Base-by-base conservation (phyloP, 2,329 filamentous ascomycete species). In the Pestalotiopsis sp. region DNA sequence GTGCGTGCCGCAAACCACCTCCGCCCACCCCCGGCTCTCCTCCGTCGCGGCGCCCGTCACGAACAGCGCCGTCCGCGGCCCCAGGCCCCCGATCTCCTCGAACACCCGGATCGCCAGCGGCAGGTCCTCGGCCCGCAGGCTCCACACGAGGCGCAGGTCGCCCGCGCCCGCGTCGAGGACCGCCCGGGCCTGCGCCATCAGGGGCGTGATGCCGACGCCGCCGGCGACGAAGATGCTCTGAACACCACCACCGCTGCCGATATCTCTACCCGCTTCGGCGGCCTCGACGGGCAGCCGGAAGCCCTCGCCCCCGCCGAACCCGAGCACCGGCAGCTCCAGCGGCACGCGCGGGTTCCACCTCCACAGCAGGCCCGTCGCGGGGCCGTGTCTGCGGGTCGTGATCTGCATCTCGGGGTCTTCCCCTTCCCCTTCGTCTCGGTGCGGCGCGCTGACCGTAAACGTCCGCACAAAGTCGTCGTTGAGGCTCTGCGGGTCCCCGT, bases 391-490 rank as follows among this genome's bases (percentile, higher is more conserved):
- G 17, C 92, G 82, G 1, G 90, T 87, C 4, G 92, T 95, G 70
- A 97, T 91, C 73, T 95, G 90, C 68, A 96, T 86, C 73, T 90
- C 84, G 75, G 68, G 79, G 69, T 64, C 79, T 62, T 71, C 77
- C 65, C 69, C 69, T 6, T 65, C 71, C 23, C 69, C 64, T 20
- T 58, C 70, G 2, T 77, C 76, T 2, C 76, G 69, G 1, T 88
- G 72, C 0, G 90, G 88, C 1, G 82, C 79, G 2, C 87, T 93
- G 1, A 97, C 86, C 1, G 94, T 97, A 75, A 97, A 97, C 0
- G 93, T 97, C 36, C 94, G 85, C 4, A 96, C 84, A 70, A 89
- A 95, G 76, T 97, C 93, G 76, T 97, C 94, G 74, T 97, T 97
- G 17, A 97, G 78, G 73, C 90, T 92, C 71, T 86, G 86, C 4